Conservation (phyloP, 768 basidiomycete species). For the Collybia nuda region DNA sequence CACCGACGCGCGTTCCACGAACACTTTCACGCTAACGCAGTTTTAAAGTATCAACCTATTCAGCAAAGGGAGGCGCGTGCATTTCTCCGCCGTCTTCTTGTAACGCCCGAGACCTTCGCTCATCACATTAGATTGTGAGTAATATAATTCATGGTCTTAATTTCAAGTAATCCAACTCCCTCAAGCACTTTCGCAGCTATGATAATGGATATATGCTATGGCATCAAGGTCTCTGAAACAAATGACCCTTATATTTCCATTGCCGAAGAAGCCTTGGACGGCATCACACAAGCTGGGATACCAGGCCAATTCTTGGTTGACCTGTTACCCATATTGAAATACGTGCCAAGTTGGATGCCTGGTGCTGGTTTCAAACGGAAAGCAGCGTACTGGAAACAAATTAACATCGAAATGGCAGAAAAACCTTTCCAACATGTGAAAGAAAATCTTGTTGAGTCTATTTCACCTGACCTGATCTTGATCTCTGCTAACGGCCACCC, state of each 20-base stretch:
- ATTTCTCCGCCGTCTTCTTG: slow-evolving; percentile 21
- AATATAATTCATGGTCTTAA: background rate
- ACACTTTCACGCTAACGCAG: slow-evolving; percentile 18
- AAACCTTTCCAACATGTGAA: background rate
- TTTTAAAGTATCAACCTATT: slow-evolving; percentile 16
- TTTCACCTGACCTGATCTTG: slow-evolving; percentile 14
- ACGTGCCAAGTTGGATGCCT: slow-evolving; percentile 31
- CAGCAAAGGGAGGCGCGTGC: slow-evolving; percentile 18
- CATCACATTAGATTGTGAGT: slow-evolving; percentile 25
- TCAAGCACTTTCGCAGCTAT: background rate
- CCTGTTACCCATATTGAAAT: slow-evolving; percentile 17
- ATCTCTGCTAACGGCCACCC: slow-evolving; percentile 6
- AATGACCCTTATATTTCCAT: slow-evolving; percentile 22
- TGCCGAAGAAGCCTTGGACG: slow-evolving; percentile 14
- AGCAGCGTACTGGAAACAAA: slow-evolving; percentile 35
- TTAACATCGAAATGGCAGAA: slow-evolving; percentile 1
- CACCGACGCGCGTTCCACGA: slow-evolving; percentile 21
- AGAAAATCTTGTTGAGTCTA: background rate
- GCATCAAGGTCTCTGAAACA: slow-evolving; percentile 15
- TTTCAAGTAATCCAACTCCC: background rate
- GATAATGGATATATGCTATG: slow-evolving; percentile 20
- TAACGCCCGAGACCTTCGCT: slow-evolving; percentile 18
- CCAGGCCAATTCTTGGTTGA: slow-evolving; percentile 25
- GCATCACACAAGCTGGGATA: slow-evolving; percentile 10
- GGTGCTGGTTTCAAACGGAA: slow-evolving; percentile 33